These are phyloP conservation scores for Coemansia sp. DNA, from an alignment of 192 early-diverging fungal genomes.

Conservation along the genomic window DNA sequence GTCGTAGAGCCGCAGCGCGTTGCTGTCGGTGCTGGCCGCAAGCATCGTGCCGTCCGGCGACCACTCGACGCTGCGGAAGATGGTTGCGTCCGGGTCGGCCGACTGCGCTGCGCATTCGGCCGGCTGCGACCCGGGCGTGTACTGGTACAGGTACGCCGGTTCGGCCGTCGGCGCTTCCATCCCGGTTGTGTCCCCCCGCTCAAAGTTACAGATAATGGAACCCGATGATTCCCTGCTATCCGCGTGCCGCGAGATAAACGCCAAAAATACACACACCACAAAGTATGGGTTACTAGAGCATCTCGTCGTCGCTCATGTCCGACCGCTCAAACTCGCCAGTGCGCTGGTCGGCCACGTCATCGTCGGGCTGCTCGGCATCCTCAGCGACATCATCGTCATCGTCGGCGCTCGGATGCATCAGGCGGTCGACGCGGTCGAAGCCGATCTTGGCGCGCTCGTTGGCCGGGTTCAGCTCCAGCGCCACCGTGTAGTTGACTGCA, in stretches of 20 bases:
- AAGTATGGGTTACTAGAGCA: conserved; percentile 4
- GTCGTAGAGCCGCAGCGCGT: conserved; percentile 21
- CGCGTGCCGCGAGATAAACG: too few species aligned
- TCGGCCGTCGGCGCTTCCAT: too few species aligned
- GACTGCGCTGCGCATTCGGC: conserved; percentile 11
- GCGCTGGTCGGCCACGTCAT: neutral
- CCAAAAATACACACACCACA: neutral
- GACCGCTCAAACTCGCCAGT: conserved; percentile 6
- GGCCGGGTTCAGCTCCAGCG: conserved; percentile 29
- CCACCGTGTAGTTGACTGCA: conserved; percentile 31
- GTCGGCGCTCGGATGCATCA: conserved; percentile 30
- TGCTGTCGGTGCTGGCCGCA: conserved; percentile 22
- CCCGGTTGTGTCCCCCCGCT: too few species aligned
- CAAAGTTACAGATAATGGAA: too few species aligned
- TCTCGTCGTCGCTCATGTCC: conserved; percentile 15
- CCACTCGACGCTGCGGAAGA: conserved; percentile 22
- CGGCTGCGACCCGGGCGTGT: neutral
- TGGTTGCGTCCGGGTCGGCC: neutral
- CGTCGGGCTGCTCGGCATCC: conserved; percentile 1
- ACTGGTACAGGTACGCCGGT: conserved; percentile 14
- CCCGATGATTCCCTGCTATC: too few species aligned
- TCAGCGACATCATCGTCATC: conserved; percentile 7
- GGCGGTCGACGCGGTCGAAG: conserved; percentile 33
- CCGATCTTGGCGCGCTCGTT: conserved; percentile 32
- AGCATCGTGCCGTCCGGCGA: conserved; percentile 43